These are phyloP conservation scores for Davidsoniella australis DNA, from an alignment of 2,329 filamentous ascomycete species.

Conservation along the genomic window DNA sequence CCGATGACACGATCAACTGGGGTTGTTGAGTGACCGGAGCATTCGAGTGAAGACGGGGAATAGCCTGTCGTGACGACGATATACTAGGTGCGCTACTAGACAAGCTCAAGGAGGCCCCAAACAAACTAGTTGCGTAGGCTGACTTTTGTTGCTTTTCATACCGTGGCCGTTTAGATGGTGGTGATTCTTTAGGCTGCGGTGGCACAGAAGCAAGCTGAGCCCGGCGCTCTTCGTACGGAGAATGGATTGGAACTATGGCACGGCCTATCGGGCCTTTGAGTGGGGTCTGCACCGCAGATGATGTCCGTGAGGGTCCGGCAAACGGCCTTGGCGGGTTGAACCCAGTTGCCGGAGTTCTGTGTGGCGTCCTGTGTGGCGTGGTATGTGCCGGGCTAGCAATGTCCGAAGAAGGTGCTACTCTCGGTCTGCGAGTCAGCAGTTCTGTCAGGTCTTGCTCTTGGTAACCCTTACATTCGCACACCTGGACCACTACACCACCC, in stretches of 20 bases:
- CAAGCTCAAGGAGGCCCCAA: conserved; percentile 29
- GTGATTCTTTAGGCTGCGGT: background rate
- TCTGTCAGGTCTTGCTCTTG: conserved; percentile 64
- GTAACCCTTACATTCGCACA: conserved; percentile 55
- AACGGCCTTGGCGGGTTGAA: conserved; percentile 5
- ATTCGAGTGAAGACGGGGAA: conserved; percentile 7
- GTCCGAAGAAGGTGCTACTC: conserved; percentile 11
- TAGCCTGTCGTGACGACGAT: background rate
- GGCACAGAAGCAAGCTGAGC: background rate
- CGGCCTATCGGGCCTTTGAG: conserved; percentile 5
- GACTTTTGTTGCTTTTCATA: conserved; percentile 21
- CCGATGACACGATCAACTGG: background rate
- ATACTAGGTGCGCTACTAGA: background rate
- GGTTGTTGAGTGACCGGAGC: background rate
- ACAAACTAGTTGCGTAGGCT: conserved; percentile 33
- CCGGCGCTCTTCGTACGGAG: conserved; percentile 9
- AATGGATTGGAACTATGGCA: conserved; percentile 1
- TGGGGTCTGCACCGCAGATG: conserved; percentile 3
- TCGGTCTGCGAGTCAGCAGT: conserved; percentile 46
- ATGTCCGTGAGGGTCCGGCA: background rate
- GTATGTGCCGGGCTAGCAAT: conserved; percentile 12
- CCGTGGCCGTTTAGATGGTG: conserved; percentile 14
- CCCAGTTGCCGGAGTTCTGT: background rate
- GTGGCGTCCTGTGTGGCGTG: background rate
- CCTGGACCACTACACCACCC: conserved; percentile 60